Conservation (phyloP, 257 asterid genomes). For the Solanum tacnaense region DNA sequence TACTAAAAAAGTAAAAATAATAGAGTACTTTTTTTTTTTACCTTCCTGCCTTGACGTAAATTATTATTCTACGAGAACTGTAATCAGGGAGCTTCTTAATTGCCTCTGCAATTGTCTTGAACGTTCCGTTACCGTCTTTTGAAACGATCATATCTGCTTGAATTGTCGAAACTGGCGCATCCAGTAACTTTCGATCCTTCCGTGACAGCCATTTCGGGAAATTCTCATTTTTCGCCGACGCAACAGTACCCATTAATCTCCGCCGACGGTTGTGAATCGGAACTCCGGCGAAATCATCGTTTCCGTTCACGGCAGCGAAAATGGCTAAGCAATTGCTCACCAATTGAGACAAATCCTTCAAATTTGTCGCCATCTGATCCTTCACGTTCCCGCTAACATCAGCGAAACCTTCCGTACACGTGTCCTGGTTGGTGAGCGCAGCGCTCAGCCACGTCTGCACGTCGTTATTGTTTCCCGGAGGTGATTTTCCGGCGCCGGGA, state of each 20-base stretch:
- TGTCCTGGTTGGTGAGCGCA: constrained; percentile 85
- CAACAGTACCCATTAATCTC: constrained; percentile 17
- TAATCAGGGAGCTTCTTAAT: constrained; percentile 77
- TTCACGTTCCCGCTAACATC: constrained; percentile 51
- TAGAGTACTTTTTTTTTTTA: constrained; percentile 9
- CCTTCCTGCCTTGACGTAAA: constrained; percentile 95
- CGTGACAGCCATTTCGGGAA: constrained; percentile 71
- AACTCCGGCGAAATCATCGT: constrained; percentile 61
- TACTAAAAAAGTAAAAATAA: neutral
- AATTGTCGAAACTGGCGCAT: constrained; percentile 35
- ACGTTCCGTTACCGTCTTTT: constrained; percentile 71
- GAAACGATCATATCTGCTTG: constrained; percentile 68
- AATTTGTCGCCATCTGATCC: constrained; percentile 30
- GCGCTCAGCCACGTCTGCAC: constrained; percentile 96
- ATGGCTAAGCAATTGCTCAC: constrained; percentile 91
- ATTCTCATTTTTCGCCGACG: constrained; percentile 7
- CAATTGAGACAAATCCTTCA: constrained; percentile 58
- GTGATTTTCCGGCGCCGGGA: constrained; percentile 20
- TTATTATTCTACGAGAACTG: constrained; percentile 48
- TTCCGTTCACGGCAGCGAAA: constrained; percentile 44
- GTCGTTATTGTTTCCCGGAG: constrained; percentile 25
- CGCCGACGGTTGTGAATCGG: constrained; percentile 77
- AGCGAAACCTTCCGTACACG: constrained; percentile 72
- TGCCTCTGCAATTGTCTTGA: constrained; percentile 74
- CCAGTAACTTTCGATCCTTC: constrained; percentile 48